These are phyloP conservation scores for Mortierella alpina DNA, from an alignment of 192 early-diverging fungal genomes.

Conservation along the genomic window DNA sequence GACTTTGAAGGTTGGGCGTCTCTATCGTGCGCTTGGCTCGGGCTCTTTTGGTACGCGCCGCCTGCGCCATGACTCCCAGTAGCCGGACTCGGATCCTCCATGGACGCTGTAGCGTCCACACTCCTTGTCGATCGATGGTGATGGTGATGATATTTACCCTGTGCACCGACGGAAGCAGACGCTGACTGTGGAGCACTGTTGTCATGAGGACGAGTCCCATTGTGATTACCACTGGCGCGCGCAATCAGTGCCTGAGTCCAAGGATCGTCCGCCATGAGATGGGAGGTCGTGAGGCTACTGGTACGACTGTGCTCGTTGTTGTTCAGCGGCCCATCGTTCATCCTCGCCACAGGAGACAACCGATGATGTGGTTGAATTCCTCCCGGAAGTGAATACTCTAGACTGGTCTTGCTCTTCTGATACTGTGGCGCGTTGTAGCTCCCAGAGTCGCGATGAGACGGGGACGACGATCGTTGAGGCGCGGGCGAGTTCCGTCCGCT, in stretches of 20 bases:
- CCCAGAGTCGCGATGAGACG: neutral
- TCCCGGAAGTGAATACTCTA: constrained; percentile 8
- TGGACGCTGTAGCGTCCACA: too few relatives aligned
- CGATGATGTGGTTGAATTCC: neutral
- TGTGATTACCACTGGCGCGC: constrained; percentile 9
- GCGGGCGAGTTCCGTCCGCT: constrained; percentile 25
- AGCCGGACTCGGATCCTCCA: too few relatives aligned
- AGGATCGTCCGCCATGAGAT: constrained; percentile 28
- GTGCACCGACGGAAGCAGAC: too few relatives aligned
- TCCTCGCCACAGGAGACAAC: too few relatives aligned
- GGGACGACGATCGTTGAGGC: neutral
- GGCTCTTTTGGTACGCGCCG: too few relatives aligned
- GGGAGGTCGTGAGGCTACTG: constrained; percentile 20
- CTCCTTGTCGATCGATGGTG: too few relatives aligned
- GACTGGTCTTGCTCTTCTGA: constrained; percentile 18
- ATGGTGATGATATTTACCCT: too few relatives aligned
- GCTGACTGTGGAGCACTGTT: too few relatives aligned
- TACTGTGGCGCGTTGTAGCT: neutral
- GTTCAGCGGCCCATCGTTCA: neutral
- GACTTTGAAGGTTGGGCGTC: too few relatives aligned
- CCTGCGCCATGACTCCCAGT: too few relatives aligned
- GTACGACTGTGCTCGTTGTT: constrained; percentile 8
- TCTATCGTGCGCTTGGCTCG: too few relatives aligned
- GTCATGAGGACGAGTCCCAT: too few relatives aligned
- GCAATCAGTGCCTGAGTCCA: constrained; percentile 49